phyloP scores from a whole-genome alignment of 768 basidiomycete species.

The Ramaria rubella region DNA sequence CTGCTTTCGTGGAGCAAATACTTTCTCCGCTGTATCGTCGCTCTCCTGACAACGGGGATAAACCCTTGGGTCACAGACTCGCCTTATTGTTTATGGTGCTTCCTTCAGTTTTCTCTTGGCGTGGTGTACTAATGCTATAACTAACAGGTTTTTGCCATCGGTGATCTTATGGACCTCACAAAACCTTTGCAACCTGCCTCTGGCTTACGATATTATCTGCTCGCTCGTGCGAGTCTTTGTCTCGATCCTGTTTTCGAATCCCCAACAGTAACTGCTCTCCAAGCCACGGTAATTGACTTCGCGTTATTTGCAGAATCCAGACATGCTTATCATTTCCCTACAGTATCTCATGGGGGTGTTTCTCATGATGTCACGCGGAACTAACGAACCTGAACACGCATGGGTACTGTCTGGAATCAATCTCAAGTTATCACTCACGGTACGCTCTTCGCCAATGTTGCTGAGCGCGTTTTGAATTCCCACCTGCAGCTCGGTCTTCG shows the following conservation, averaged over 20 bases:
- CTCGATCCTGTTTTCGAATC: constrained; percentile 3
- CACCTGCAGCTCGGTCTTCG: constrained; percentile 5
- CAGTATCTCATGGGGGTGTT: constrained; percentile 4
- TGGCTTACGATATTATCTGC: constrained; percentile 1
- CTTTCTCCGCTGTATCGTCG: constrained; percentile 6
- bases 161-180: constrained; percentile 7
- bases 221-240: constrained; percentile 6
- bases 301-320: background rate
- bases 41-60: background rate
- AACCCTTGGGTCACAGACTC: constrained; percentile 3
- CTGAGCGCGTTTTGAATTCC: background rate
- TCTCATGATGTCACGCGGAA: background rate
- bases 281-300: constrained; percentile 3
- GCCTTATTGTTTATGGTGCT: constrained; percentile 6
- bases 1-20: constrained; percentile 3
- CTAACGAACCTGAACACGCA: constrained; percentile 2
- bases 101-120: background rate
- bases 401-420: constrained; percentile 8
- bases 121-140: background rate
- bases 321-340: background rate
- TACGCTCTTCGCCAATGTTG: background rate
- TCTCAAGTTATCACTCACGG: constrained; percentile 6
- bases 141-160: constrained; percentile 9
- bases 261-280: constrained; percentile 5
- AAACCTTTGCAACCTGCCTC: background rate